Conservation (phyloP, 306 rosid genomes). For the Rosa lucieae region DNA sequence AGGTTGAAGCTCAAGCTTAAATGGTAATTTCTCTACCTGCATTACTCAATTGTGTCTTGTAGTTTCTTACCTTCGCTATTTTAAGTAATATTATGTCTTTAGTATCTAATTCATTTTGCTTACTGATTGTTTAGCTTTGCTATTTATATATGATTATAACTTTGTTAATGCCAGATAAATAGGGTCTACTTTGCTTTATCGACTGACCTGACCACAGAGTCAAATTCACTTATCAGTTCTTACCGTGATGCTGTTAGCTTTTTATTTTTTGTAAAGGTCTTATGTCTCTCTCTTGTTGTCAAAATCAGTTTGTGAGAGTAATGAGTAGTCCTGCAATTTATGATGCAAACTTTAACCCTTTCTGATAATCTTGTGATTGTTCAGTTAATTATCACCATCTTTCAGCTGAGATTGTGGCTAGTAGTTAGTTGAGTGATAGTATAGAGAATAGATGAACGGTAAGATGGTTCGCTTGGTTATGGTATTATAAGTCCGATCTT, state of each 20-base stretch:
- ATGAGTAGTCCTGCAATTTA: conserved; percentile 32
- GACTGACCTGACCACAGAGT: too few species aligned
- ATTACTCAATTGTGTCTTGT: background rate
- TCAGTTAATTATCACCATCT: conserved; percentile 52
- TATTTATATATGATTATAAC: too few species aligned
- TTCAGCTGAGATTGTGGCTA: conserved; percentile 60
- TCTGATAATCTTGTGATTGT: conserved; percentile 49
- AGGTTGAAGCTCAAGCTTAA: conserved; percentile 43
- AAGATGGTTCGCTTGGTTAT: background rate
- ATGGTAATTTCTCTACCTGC: conserved; percentile 25
- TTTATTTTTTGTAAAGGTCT: background rate
- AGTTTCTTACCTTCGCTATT: background rate
- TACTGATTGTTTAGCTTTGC: background rate
- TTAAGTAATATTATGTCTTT: background rate
- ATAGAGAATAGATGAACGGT: background rate
- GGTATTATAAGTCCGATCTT: background rate
- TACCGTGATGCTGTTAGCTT: too few species aligned
- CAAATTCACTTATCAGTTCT: too few species aligned
- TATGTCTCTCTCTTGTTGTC: background rate
- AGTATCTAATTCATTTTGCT: background rate
- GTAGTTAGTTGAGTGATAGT: background rate
- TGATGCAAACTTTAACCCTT: conserved; percentile 37
- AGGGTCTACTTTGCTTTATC: background rate
- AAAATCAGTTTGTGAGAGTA: background rate
- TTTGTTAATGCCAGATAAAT: background rate